phyloP scores from a whole-genome alignment of 73 alveolate genomes.

The Breviolum minutum region DNA sequence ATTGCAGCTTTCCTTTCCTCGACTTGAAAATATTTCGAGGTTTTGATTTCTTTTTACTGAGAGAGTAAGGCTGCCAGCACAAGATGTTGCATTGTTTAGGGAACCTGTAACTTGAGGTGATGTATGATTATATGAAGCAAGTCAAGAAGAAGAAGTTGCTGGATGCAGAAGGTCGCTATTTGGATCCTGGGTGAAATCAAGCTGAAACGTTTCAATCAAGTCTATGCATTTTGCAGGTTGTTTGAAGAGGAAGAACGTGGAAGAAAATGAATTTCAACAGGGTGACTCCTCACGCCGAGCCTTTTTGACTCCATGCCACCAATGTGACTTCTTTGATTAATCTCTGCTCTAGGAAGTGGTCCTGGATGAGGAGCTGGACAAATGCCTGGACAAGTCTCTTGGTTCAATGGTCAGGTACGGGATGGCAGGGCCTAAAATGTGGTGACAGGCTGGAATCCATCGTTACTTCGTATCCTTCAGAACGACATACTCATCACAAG shows the following conservation, averaged over 20 bases:
- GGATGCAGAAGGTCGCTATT: slow-evolving; percentile 26
- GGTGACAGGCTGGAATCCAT: slow-evolving; percentile 22
- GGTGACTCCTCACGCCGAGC: too few relatives aligned
- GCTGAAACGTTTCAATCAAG: too few relatives aligned
- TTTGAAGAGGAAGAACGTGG: too few relatives aligned
- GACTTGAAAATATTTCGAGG: too few relatives aligned
- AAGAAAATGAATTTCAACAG: too few relatives aligned
- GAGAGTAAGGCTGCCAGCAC: too few relatives aligned
- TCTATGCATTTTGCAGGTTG: too few relatives aligned
- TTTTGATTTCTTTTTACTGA: too few relatives aligned
- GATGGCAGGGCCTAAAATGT: background rate
- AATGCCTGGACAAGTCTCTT: slow-evolving; percentile 14
- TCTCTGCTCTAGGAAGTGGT: background rate
- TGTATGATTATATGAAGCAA: slow-evolving; percentile 10
- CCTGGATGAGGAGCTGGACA: slow-evolving; percentile 25
- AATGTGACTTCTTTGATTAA: background rate
- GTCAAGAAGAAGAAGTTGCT: slow-evolving; percentile 17
- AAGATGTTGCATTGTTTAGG: background rate
- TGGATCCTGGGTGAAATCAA: background rate
- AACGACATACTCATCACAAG: slow-evolving; percentile 44
- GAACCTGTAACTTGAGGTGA: background rate
- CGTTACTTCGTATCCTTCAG: slow-evolving; percentile 1
- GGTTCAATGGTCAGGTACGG: background rate
- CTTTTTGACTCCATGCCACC: too few relatives aligned
- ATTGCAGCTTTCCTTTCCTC: too few relatives aligned